Percentiles rank a stretch among this genome's conserved stretches.
Conservation (phyloP, 768 basidiomycete genomes). For the Psilocybe cubensis region DNA sequence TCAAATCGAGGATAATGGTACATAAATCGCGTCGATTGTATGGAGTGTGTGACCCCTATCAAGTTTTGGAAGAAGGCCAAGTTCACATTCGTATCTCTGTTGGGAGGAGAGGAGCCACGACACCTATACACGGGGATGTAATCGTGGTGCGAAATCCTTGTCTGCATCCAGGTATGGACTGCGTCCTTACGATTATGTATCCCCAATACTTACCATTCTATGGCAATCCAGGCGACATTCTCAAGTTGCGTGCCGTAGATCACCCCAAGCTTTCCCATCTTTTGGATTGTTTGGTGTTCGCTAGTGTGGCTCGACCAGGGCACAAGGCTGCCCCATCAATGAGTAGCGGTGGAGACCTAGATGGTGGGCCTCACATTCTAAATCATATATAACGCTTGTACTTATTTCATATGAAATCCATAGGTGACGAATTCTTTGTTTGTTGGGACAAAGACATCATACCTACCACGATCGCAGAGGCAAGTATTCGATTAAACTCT, state of each 20-base stretch:
- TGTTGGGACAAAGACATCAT: constrained; percentile 72
- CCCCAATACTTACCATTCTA: neutral
- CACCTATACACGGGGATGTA: constrained; percentile 62
- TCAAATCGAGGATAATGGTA: constrained; percentile 61
- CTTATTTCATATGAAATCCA: too few relatives aligned
- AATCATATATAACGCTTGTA: neutral
- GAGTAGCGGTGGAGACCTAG: constrained; percentile 72
- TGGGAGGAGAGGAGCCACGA: constrained; percentile 52
- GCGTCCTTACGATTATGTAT: neutral
- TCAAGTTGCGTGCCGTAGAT: constrained; percentile 64
- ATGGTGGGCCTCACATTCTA: constrained; percentile 36
- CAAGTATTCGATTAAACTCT: too few relatives aligned
- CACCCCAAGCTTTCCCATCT: constrained; percentile 55
- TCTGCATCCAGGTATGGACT: constrained; percentile 58
- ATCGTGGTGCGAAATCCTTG: constrained; percentile 72
- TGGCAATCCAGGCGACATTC: constrained; percentile 51
- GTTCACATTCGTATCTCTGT: constrained; percentile 64
- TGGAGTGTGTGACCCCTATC: constrained; percentile 70
- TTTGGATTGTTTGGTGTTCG: constrained; percentile 71
- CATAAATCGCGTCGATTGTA: constrained; percentile 64
- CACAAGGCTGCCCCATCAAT: constrained; percentile 68
- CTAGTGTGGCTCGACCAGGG: constrained; percentile 57
- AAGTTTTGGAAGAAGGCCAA: constrained; percentile 63
- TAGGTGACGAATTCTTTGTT: constrained; percentile 70
- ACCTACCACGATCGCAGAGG: constrained; percentile 57